A percentile compares a stretch with the other conserved stretches of the same genome.
phyloP scores from a whole-genome alignment of 352 stramenopile genomes.

The Globisporangium carolinianum region DNA sequence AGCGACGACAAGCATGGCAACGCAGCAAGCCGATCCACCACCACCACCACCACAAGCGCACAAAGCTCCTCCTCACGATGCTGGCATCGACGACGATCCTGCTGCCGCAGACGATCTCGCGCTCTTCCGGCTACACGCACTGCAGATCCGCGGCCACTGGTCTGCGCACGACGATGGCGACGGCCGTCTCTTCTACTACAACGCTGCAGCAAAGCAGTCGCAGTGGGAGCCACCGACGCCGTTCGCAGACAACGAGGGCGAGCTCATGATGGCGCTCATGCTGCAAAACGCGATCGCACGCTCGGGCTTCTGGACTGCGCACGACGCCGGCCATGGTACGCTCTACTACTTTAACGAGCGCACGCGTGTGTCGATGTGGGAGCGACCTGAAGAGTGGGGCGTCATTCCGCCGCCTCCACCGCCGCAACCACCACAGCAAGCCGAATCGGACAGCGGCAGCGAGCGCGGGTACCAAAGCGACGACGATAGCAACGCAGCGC shows the following conservation, averaged over 20 bases:
- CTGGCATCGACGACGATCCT: neutral
- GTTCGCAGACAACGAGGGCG: constrained; percentile 44
- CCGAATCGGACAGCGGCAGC: neutral
- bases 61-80: constrained; percentile 11
- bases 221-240: constrained; percentile 49
- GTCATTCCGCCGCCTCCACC: constrained; percentile 19
- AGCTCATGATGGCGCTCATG: constrained; percentile 86
- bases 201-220: constrained; percentile 33
- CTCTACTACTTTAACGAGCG: constrained; percentile 81
- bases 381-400: constrained; percentile 60
- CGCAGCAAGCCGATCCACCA: neutral
- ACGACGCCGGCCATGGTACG: constrained; percentile 61
- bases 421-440: constrained; percentile 11
- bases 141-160: constrained; percentile 54
- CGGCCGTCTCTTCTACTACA: constrained; percentile 75
- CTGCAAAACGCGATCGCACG: constrained; percentile 57
- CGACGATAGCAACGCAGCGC: neutral
- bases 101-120: neutral
- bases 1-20: neutral
- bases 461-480: neutral
- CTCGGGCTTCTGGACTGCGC: constrained; percentile 61
- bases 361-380: constrained; percentile 61
- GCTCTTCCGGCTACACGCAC: constrained; percentile 38
- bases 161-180: constrained; percentile 70
- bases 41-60: constrained; percentile 10